Evolutionary conservation across 2,329 filamentous ascomycete species (phyloP).

Genomic region (Xylaria multiplex): DNA sequence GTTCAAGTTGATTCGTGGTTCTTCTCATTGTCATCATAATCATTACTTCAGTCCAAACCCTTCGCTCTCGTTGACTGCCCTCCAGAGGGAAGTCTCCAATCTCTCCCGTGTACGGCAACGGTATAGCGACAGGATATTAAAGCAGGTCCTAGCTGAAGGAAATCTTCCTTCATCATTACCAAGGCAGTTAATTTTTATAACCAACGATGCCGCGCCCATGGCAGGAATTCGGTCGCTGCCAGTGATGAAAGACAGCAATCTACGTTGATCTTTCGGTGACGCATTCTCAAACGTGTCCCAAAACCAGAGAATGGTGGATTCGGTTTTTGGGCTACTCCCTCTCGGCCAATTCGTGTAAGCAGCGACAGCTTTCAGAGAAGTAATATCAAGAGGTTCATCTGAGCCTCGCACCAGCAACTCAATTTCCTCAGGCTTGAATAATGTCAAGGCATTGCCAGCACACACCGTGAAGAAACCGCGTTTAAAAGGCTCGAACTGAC

Average conservation of each 20-base stretch:
- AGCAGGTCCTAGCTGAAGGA: slow-evolving; percentile 89
- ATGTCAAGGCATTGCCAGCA: slow-evolving; percentile 83
- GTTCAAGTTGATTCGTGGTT: slow-evolving; percentile 20
- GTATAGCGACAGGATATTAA: slow-evolving; percentile 84
- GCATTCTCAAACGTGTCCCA: slow-evolving; percentile 82
- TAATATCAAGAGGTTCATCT: slow-evolving; percentile 83
- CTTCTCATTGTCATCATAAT: slow-evolving; percentile 34
- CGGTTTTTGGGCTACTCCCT: slow-evolving; percentile 57
- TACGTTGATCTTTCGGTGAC: slow-evolving; percentile 74
- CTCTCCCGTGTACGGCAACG: slow-evolving; percentile 73
- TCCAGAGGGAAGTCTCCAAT: slow-evolving; percentile 80
- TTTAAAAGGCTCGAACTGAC: slow-evolving; percentile 94
- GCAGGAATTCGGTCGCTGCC: slow-evolving; percentile 91
- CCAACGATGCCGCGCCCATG: slow-evolving; percentile 80
- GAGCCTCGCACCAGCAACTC: slow-evolving; percentile 87
- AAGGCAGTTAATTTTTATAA: slow-evolving; percentile 79
- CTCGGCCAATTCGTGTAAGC: slow-evolving; percentile 83
- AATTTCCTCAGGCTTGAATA: slow-evolving; percentile 92
- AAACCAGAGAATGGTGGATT: slow-evolving; percentile 83
- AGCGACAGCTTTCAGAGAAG: slow-evolving; percentile 78
- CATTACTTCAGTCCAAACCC: slow-evolving; percentile 77
- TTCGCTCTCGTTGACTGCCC: slow-evolving; percentile 87
- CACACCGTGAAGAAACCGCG: slow-evolving; percentile 93
- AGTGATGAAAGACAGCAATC: slow-evolving; percentile 85
- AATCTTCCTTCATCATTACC: slow-evolving; percentile 79